Evolutionary conservation across 306 rosid species (phyloP).

Genomic region (Prunus padus): DNA sequence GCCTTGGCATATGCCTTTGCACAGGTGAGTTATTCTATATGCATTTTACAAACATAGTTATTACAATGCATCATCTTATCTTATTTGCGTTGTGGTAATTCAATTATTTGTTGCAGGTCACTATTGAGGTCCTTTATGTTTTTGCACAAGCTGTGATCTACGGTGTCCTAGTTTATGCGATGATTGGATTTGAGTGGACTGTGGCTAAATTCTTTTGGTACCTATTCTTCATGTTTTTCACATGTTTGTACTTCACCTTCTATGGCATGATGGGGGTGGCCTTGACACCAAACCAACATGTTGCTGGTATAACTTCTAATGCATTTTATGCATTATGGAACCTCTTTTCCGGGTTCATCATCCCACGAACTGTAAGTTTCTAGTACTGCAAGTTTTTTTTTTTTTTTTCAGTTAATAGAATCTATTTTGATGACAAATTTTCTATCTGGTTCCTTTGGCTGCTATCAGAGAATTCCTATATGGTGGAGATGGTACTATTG

Average conservation of each 20-base stretch:
- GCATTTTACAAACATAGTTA: not conserved
- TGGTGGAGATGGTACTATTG: slow-evolving; percentile 70
- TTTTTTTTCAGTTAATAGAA: not conserved
- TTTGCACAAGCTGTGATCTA: slow-evolving; percentile 36
- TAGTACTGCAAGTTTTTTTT: not conserved
- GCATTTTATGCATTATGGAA: slow-evolving; percentile 38
- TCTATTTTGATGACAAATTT: not conserved
- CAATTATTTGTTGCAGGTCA: slow-evolving; percentile 25
- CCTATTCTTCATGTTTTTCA: slow-evolving; percentile 45
- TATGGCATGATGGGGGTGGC: slow-evolving; percentile 57
- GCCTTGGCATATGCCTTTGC: slow-evolving; percentile 46
- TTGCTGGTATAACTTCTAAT: slow-evolving; percentile 22
- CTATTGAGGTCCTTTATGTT: slow-evolving; percentile 42
- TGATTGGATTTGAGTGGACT: slow-evolving; percentile 52
- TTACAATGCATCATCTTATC: not conserved
- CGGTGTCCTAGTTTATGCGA: slow-evolving; percentile 45
- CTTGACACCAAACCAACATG: slow-evolving; percentile 37
- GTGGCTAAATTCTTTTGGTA: slow-evolving; percentile 37
- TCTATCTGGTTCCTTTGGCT: slow-evolving; percentile 1
- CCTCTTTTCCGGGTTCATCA: slow-evolving; percentile 42
- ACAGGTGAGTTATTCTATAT: slow-evolving; percentile 28
- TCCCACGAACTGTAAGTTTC: slow-evolving; percentile 38
- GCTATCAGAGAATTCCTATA: slow-evolving; percentile 47
- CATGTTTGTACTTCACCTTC: slow-evolving; percentile 43
- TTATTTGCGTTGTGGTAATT: not conserved